phyloP scores from a whole-genome alignment of 2,329 filamentous ascomycete genomes.

The Botrytis porri region DNA sequence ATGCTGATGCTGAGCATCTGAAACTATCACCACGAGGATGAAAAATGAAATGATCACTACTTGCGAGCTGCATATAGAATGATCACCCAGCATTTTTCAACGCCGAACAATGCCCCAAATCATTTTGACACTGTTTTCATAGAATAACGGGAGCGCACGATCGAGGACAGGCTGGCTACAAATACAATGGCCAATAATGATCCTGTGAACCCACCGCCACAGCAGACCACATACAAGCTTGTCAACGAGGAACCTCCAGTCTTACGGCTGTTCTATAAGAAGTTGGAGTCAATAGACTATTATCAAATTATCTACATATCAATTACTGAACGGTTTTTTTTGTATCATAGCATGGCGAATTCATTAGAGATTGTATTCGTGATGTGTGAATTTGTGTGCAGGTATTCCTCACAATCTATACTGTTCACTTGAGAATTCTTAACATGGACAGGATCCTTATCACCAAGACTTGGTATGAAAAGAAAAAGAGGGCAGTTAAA shows the following conservation, averaged over 20 bases:
- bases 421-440: not conserved
- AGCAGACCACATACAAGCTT: not conserved
- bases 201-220: not conserved
- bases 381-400: not conserved
- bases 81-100: not conserved
- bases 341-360: not conserved
- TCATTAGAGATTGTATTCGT: not conserved
- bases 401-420: not conserved
- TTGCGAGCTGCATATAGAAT: not conserved
- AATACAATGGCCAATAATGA: not conserved
- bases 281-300: not conserved
- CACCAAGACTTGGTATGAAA: not conserved
- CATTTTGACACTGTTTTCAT: accelerated
- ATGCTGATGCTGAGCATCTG: not conserved
- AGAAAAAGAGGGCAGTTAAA: not conserved
- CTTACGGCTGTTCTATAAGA: not conserved
- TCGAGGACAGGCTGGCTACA: not conserved
- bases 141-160: not conserved
- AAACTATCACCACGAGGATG: not conserved
- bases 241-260: not conserved
- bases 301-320: not conserved
- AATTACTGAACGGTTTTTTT: too few relatives aligned
- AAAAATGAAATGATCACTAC: not conserved
- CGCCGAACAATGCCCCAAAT: not conserved
- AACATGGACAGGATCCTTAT: not conserved